Evolutionary conservation across 2,329 filamentous ascomycete species (phyloP), one percentile per base, ranked within the genome.

Genomic region (Harringtonia aguacate): DNA sequence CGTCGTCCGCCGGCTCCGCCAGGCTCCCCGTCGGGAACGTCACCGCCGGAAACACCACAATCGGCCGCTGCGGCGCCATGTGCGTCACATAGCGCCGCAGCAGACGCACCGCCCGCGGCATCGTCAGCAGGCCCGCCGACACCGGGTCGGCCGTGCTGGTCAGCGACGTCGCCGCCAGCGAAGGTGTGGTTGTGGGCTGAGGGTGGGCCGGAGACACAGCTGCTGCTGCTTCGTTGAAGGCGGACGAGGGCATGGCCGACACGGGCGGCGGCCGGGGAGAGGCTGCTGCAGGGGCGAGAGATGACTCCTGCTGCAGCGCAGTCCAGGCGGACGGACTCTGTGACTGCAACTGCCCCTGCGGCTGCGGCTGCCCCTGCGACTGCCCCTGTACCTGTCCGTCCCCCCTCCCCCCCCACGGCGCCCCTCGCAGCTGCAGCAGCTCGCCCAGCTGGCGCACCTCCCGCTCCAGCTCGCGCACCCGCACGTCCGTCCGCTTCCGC

Each of bases 401-500:
- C n/a, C n/a, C n/a, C n/a, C n/a, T n/a, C n/a, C n/a, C n/a, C n/a
- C n/a, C n/a, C n/a, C n/a, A n/a, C n/a, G n/a, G n/a, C 18, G 18
- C 8, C 29, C 18, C 27, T 29, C 20, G 28, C 30, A 27, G 36
- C 42, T 15, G n/a, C 29, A 49, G 31, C 8, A 47, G 41, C 33
- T 45, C 47, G 39, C 29, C 36, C 36, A 94, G 65, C 46, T 84
- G 75, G 12, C 73, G 71, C 46, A 83, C 75, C 56, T 92, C 84
- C 49, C 89, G 73, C 62, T 97, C 89, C n/a, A 88, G 67, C 22
- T 78, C 75, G 46, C 86, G 80, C 35, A 94, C 63, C 53, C 81
- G 88, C 12, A 73, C 71, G 54, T 95, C 86, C 10, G 47, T 47
- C 36, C 47, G 42, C 30, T 49, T 49, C 27, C 47, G 42, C 34